A percentile compares a stretch with the other conserved stretches of the same genome.
phyloP scores from a whole-genome alignment of 2,329 filamentous ascomycete genomes.

The Pseudogymnoascus sp. region DNA sequence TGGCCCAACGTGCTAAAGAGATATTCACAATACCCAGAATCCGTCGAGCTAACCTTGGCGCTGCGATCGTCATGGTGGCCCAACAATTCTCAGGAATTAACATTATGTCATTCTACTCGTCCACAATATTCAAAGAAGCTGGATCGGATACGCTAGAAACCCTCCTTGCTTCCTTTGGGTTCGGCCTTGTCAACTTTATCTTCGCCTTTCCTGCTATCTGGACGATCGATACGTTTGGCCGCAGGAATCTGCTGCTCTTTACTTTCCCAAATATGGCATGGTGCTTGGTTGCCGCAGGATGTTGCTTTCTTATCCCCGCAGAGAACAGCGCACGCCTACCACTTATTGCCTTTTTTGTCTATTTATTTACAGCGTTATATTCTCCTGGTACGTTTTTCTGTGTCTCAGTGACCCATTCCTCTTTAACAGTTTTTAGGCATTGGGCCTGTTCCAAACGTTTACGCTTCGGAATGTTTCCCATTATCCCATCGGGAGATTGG shows the following conservation, averaged over 20 bases:
- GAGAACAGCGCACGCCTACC: constrained; percentile 35
- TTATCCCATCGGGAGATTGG: constrained; percentile 42
- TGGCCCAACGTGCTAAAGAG: constrained; percentile 53
- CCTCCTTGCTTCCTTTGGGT: constrained; percentile 53
- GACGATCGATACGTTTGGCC: constrained; percentile 52
- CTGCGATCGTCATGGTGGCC: constrained; percentile 64
- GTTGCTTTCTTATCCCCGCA: constrained; percentile 35
- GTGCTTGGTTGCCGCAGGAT: constrained; percentile 48
- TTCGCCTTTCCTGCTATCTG: constrained; percentile 56
- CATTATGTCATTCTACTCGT: constrained; percentile 43
- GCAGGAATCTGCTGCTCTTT: constrained; percentile 39
- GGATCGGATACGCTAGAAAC: constrained; percentile 37
- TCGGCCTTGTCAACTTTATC: constrained; percentile 54
- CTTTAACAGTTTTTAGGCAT: constrained; percentile 21
- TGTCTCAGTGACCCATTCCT: not conserved
- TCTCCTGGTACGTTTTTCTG: constrained; percentile 40
- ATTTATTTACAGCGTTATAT: constrained; percentile 55
- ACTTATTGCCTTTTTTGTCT: constrained; percentile 51
- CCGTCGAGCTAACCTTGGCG: constrained; percentile 63
- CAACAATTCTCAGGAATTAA: constrained; percentile 29
- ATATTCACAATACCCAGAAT: constrained; percentile 61
- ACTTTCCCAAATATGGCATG: constrained; percentile 60
- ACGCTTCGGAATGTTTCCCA: constrained; percentile 48
- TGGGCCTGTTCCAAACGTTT: constrained; percentile 44
- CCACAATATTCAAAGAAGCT: constrained; percentile 38